Evolutionary conservation across 352 stramenopile genomes (phyloP).

Genomic region (Blastocystis sp.): DNA sequence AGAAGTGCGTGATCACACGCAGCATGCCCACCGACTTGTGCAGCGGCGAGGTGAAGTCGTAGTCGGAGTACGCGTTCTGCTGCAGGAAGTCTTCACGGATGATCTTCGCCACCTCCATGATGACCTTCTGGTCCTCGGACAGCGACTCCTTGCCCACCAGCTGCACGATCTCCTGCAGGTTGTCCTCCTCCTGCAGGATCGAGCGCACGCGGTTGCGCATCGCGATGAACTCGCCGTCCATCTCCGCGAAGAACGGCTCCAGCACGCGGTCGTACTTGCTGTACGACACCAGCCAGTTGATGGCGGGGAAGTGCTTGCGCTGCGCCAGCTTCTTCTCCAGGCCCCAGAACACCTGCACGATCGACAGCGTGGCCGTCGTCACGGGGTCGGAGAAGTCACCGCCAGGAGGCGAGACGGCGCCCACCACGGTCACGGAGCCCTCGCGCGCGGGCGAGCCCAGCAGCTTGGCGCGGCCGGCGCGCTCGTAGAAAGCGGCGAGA

Average conservation of each 20-base stretch:
- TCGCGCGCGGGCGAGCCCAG: constrained; percentile 92
- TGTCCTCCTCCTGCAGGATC: constrained; percentile 75
- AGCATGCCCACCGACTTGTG: constrained; percentile 89
- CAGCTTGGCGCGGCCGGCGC: constrained; percentile 92
- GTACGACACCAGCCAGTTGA: constrained; percentile 99
- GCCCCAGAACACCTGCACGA: constrained; percentile 98
- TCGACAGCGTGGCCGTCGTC: constrained; percentile 94
- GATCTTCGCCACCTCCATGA: constrained; percentile 98
- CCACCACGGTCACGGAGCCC: constrained; percentile 96
- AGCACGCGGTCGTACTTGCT: constrained; percentile 99
- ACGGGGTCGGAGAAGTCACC: constrained; percentile 99
- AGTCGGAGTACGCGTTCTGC: constrained; percentile 98
- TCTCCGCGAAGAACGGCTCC: constrained; percentile 95
- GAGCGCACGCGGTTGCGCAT: constrained; percentile 92
- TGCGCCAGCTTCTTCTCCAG: constrained; percentile 99
- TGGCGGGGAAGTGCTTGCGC: constrained; percentile 98
- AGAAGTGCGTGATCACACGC: constrained; percentile 93
- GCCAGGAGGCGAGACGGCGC: constrained; percentile 94
- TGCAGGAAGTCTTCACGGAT: constrained; percentile 99
- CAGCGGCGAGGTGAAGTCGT: constrained; percentile 97
- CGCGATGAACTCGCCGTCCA: constrained; percentile 92
- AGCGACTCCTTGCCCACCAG: constrained; percentile 85
- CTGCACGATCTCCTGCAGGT: constrained; percentile 97
- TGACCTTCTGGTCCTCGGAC: constrained; percentile 91
- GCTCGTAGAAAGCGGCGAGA: constrained; percentile 99